Evolutionary conservation across 805 yeast genomes (phyloP), one percentile per base, ranked within the genome.

Genomic region (Spathaspora girioi): DNA sequence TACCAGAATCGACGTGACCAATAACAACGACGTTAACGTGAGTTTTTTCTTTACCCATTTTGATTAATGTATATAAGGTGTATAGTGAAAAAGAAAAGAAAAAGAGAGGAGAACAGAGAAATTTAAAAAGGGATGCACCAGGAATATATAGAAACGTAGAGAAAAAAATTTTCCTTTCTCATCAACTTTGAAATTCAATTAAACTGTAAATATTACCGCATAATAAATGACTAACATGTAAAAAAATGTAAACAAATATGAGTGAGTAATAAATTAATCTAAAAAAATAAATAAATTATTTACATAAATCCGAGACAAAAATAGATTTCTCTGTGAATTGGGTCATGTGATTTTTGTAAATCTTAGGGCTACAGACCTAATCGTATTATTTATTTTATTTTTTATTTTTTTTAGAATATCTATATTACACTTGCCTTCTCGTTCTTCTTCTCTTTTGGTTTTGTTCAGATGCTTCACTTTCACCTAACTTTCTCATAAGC

Each of bases 11-110:
- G 97, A 93, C 98, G 96, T 93, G 98, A 81, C 98, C 99, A 80
- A 93, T 93, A 77, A 94, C 98, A 80, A 94, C 99, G 82, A 93
- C 96, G n/a, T n/a, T n/a, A n/a, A n/a, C n/a, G n/a, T n/a, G n/a
- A n/a, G n/a, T n/a, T n/a, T n/a, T n/a, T n/a, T n/a, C n/a, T n/a
- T n/a, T 90, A 86, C 97, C 97, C 96, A 73, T 73, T 42, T 51
- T 40, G 46, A 42, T 42, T 20, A 45, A 50, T 32, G 38, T 35
- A n/a, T 35, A 23, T 6, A 32, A 32, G 38, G 15, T 32, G 40
- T 35, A 35, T 42, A 35, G 51, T 17, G 43, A 29, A 48, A 45
- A 46, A 27, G 38, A 46, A 27, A 38, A 43, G n/a, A 18, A 51
- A 47, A 38, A 44, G 23, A 38, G 15, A 38, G 11, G 19, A 42